Conservation (phyloP, 306 rosid genomes). For the Cucurbita moschata region DNA sequence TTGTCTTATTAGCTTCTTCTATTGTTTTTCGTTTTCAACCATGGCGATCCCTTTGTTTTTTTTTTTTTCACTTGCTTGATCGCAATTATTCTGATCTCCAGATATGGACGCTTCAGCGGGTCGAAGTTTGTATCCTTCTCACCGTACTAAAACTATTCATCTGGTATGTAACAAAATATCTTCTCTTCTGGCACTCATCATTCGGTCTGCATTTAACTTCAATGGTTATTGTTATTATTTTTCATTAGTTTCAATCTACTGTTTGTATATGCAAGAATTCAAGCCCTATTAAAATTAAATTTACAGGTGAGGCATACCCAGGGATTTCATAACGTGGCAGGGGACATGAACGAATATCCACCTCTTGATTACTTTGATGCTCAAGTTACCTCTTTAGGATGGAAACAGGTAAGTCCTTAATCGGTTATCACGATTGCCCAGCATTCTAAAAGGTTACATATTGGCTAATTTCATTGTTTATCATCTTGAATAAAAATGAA, state of each 20-base stretch:
- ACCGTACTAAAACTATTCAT: constrained; percentile 59
- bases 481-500: too few species aligned
- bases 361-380: constrained; percentile 79
- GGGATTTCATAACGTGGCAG: constrained; percentile 79
- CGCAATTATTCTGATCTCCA: constrained; percentile 9
- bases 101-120: constrained; percentile 39
- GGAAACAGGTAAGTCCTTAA: constrained; percentile 55
- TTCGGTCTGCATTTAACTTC: background rate
- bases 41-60: background rate
- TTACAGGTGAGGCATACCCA: constrained; percentile 92
- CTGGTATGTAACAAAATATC: constrained; percentile 15
- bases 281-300: background rate
- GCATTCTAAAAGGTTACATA: too few species aligned
- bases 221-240: background rate
- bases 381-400: constrained; percentile 71
- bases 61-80: background rate
- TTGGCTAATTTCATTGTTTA: too few species aligned
- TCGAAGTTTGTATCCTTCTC: constrained; percentile 39
- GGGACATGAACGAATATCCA: constrained; percentile 41
- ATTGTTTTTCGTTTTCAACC: background rate
- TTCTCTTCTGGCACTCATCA: background rate
- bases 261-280: background rate
- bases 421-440: too few species aligned
- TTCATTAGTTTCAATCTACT: background rate
- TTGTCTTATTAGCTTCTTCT: background rate